Evolutionary conservation across 305 asterid species (phyloP).

Genomic region (Solanum hybrid): DNA sequence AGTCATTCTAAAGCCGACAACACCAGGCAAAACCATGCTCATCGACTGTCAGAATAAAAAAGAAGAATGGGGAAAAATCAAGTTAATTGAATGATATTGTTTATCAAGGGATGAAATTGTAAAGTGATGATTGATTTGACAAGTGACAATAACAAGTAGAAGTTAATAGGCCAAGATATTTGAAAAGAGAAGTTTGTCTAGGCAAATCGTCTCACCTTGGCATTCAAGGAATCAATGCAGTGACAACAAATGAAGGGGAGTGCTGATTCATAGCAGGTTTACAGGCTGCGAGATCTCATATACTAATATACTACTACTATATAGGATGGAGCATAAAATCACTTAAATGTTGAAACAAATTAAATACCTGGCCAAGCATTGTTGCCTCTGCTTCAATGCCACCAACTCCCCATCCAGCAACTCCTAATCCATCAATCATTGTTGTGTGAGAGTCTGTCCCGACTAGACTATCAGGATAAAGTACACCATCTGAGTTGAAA

Average conservation of each 20-base stretch:
- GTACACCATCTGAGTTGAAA: constrained; percentile 60
- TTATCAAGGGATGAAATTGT: background rate
- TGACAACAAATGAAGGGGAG: background rate
- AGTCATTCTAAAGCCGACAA: constrained; percentile 59
- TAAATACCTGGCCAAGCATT: constrained; percentile 71
- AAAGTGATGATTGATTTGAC: background rate
- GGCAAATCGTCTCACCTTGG: background rate
- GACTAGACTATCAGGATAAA: constrained; percentile 74
- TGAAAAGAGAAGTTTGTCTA: background rate
- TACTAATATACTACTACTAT: background rate
- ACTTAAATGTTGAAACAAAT: background rate
- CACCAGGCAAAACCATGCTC: constrained; percentile 90
- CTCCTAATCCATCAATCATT: constrained; percentile 83
- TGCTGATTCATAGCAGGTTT: background rate
- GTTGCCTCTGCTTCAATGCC: constrained; percentile 69
- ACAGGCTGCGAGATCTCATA: background rate
- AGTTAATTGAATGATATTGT: background rate
- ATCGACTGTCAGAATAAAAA: constrained; percentile 36
- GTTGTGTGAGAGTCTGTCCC: constrained; percentile 92
- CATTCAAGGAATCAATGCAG: background rate
- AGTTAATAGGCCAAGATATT: background rate
- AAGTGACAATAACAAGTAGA: background rate
- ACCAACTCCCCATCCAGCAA: constrained; percentile 87
- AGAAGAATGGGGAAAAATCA: background rate
- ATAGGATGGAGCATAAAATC: background rate